Evolutionary conservation across 1,284 basidiomycete genomes (phyloP).

Genomic region (Moesziomyces sp.): DNA sequence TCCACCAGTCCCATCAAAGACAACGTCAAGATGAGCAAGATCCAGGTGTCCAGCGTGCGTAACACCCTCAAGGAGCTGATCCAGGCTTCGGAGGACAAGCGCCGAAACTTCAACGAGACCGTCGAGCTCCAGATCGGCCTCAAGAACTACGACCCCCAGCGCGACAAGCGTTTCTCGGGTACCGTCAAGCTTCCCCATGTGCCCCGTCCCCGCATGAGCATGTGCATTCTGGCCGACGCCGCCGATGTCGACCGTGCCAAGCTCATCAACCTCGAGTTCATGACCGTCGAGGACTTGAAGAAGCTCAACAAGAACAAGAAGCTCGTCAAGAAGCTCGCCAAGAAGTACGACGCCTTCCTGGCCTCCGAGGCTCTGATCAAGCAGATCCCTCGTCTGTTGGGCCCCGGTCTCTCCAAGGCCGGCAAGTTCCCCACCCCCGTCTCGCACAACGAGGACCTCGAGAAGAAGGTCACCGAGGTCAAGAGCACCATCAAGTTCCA

Average conservation of each 20-base stretch:
- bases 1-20: conserved; percentile 34
- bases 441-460: conserved; percentile 89
- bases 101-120: conserved; percentile 67
- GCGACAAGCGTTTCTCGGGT: conserved; percentile 68
- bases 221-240: conserved; percentile 99
- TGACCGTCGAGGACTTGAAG: conserved; percentile 99
- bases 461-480: conserved; percentile 92
- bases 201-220: conserved; percentile 97
- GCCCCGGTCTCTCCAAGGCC: conserved; percentile 99
- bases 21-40: conserved; percentile 56
- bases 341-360: conserved; percentile 99
- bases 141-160: conserved; percentile 68
- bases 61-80: conserved; percentile 63
- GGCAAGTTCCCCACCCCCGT: conserved; percentile 98
- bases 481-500: conserved; percentile 85
- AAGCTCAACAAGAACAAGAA: conserved; percentile 99
- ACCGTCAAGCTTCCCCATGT: conserved; percentile 85
- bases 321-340: conserved; percentile 99
- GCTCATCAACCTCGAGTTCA: conserved; percentile 93
- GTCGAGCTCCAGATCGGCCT: conserved; percentile 68
- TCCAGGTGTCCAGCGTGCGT: conserved; percentile 66
- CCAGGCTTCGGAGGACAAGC: conserved; percentile 65
- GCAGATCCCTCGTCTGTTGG: conserved; percentile 99
- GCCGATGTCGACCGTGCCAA: conserved; percentile 99
- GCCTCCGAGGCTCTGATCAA: conserved; percentile 98